phyloP scores from a whole-genome alignment of 306 rosid species.

The Begonia fuchsioides region DNA sequence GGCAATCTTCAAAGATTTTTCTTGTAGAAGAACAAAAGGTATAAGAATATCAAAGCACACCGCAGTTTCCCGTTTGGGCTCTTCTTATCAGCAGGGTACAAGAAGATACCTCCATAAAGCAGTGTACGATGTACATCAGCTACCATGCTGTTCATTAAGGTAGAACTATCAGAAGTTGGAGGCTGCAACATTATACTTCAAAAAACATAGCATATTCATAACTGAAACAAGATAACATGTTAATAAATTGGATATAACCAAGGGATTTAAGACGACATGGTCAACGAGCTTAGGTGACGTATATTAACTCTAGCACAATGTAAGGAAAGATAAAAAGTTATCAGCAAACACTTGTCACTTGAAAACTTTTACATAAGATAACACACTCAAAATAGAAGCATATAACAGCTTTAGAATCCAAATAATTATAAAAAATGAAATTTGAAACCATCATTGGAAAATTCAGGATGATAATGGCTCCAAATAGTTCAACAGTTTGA shows the following conservation, averaged over 20 bases:
- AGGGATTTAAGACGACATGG: too few relatives aligned
- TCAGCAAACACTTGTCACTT: too few relatives aligned
- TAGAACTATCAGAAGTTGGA: constrained; percentile 1
- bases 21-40: background rate
- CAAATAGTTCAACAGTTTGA: background rate
- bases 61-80: constrained; percentile 96
- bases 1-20: background rate
- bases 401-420: too few relatives aligned
- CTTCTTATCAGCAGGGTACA: constrained; percentile 95
- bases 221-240: background rate
- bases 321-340: too few relatives aligned
- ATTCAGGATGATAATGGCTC: too few relatives aligned
- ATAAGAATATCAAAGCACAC: constrained; percentile 21
- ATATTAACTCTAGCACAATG: too few relatives aligned
- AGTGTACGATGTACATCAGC: constrained; percentile 98
- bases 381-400: too few relatives aligned
- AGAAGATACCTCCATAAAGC: constrained; percentile 92
- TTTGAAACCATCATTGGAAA: too few relatives aligned
- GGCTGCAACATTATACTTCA: background rate
- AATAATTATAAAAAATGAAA: too few relatives aligned
- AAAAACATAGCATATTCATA: background rate
- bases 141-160: constrained; percentile 62
- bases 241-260: too few relatives aligned
- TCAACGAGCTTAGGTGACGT: too few relatives aligned
- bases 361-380: too few relatives aligned